A percentile compares a stretch with the other conserved stretches of the same genome.
phyloP scores from a whole-genome alignment of 805 yeast genomes.

The Barnettozyma botsteinii region DNA sequence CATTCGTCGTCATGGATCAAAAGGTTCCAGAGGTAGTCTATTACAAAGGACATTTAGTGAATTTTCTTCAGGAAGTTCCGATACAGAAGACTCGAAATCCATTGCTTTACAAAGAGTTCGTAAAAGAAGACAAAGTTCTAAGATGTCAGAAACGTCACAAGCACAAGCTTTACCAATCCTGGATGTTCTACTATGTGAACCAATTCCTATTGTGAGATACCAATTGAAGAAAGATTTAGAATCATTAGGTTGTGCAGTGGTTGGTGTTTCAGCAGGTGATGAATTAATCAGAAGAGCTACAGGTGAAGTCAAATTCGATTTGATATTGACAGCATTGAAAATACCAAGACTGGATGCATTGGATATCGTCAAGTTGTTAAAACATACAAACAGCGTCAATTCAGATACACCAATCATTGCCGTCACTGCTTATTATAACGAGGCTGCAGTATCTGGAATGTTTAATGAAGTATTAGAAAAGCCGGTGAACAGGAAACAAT shows the following conservation, averaged over 20 bases:
- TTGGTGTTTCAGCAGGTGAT: constrained; percentile 71
- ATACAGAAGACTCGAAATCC: constrained; percentile 51
- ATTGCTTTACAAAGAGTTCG: constrained; percentile 48
- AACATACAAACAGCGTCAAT: constrained; percentile 72
- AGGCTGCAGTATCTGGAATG: constrained; percentile 41
- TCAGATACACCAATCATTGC: constrained; percentile 73
- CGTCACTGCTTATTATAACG: constrained; percentile 63
- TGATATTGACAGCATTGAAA: constrained; percentile 71
- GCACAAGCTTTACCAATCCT: constrained; percentile 30
- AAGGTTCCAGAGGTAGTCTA: constrained; percentile 18
- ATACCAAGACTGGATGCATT: constrained; percentile 61
- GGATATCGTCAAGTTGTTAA: constrained; percentile 73
- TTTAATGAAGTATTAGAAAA: constrained; percentile 73
- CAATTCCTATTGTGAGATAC: constrained; percentile 75
- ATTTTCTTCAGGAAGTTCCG: constrained; percentile 53
- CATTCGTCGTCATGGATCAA: constrained; percentile 7
- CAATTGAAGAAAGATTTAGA: constrained; percentile 59
- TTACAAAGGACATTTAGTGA: constrained; percentile 27
- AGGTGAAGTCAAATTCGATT: constrained; percentile 76
- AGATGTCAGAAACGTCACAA: constrained; percentile 20
- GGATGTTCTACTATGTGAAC: constrained; percentile 79
- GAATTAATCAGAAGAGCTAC: constrained; percentile 79
- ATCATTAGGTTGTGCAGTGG: constrained; percentile 72
- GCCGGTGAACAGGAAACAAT: constrained; percentile 38
- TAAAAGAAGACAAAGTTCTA: constrained; percentile 48